A percentile compares a stretch with the other conserved stretches of the same genome.
These are phyloP conservation scores for Xerocomus potaroensis DNA, from an alignment of 768 basidiomycete genomes.

Conservation along the genomic window DNA sequence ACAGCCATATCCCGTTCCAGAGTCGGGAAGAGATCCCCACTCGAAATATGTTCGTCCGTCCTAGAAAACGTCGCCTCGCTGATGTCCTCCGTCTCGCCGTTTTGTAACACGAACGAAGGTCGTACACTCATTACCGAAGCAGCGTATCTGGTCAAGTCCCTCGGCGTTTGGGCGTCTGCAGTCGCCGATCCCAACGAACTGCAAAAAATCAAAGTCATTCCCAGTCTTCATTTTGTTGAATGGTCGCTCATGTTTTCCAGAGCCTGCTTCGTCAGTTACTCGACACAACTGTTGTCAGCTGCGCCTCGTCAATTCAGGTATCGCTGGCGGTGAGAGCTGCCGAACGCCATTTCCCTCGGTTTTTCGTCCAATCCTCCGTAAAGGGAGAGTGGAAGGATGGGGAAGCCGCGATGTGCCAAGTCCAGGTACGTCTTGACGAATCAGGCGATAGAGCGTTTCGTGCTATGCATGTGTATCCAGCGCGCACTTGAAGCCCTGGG, in stretches of 20 bases:
- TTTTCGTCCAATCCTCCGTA: slow-evolving; percentile 33
- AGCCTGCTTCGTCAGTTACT: slow-evolving; percentile 29
- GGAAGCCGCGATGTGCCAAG: slow-evolving; percentile 32
- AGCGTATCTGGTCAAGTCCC: slow-evolving; percentile 11
- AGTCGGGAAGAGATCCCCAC: slow-evolving; percentile 21
- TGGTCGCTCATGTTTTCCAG: slow-evolving; percentile 17
- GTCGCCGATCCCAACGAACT: not conserved
- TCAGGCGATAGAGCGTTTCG: not conserved
- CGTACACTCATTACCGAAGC: slow-evolving; percentile 18
- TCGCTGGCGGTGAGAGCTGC: slow-evolving; percentile 46
- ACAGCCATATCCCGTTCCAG: slow-evolving; percentile 25
- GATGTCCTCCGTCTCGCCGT: slow-evolving; percentile 14
- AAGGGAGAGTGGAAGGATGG: slow-evolving; percentile 39
- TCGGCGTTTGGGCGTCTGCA: slow-evolving; percentile 15
- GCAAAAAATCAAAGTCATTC: slow-evolving; percentile 20
- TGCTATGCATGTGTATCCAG: slow-evolving; percentile 10
- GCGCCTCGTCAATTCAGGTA: slow-evolving; percentile 37
- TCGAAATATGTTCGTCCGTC: slow-evolving; percentile 20
- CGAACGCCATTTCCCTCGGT: slow-evolving; percentile 41
- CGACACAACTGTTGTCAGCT: slow-evolving; percentile 34
- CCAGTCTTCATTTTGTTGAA: not conserved
- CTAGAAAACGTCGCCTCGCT: slow-evolving; percentile 12
- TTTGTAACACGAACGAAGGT: slow-evolving; percentile 13
- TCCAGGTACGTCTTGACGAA: slow-evolving; percentile 36
- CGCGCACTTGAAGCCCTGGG: slow-evolving; percentile 35